These are phyloP conservation scores for Mortierella sp. DNA, from an alignment of 371 early-diverging fungal genomes.

Conservation along the genomic window DNA sequence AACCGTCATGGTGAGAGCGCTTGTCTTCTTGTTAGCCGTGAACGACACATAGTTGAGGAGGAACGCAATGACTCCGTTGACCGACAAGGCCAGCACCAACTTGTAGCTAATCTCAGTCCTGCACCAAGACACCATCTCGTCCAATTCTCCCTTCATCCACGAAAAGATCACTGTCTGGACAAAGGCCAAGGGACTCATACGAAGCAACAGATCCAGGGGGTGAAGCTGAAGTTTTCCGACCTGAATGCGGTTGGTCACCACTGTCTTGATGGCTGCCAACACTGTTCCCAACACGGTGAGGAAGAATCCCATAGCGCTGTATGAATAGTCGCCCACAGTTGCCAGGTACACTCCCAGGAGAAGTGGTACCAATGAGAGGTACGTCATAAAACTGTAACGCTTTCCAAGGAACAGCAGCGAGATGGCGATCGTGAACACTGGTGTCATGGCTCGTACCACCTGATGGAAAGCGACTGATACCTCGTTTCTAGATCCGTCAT, in stretches of 20 bases:
- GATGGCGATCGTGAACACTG: constrained; percentile 81
- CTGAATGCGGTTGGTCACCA: constrained; percentile 86
- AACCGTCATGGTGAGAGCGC: constrained; percentile 89
- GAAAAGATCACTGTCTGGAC: constrained; percentile 78
- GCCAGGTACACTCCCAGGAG: constrained; percentile 87
- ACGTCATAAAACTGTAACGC: constrained; percentile 66
- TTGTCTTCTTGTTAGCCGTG: constrained; percentile 85
- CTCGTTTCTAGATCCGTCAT: constrained; percentile 59
- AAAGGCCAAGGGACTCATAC: constrained; percentile 86
- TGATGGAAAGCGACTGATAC: constrained; percentile 83
- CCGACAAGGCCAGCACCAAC: constrained; percentile 64
- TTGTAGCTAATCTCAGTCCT: constrained; percentile 57
- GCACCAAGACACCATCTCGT: constrained; percentile 61
- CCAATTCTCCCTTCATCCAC: constrained; percentile 75
- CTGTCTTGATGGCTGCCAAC: constrained; percentile 84
- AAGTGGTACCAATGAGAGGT: constrained; percentile 73
- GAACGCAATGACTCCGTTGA: constrained; percentile 89
- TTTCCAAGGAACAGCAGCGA: constrained; percentile 68
- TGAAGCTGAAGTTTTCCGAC: constrained; percentile 83
- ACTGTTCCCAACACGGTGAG: constrained; percentile 85
- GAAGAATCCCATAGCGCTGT: constrained; percentile 76
- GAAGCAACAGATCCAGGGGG: constrained; percentile 82
- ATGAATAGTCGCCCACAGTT: constrained; percentile 86
- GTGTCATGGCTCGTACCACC: constrained; percentile 88
- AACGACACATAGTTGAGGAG: constrained; percentile 84